Percentiles rank a stretch among this genome's conserved stretches.
These are phyloP conservation scores for Elsinoe arachidis DNA, from an alignment of 2,329 filamentous ascomycete genomes.

Conservation along the genomic window DNA sequence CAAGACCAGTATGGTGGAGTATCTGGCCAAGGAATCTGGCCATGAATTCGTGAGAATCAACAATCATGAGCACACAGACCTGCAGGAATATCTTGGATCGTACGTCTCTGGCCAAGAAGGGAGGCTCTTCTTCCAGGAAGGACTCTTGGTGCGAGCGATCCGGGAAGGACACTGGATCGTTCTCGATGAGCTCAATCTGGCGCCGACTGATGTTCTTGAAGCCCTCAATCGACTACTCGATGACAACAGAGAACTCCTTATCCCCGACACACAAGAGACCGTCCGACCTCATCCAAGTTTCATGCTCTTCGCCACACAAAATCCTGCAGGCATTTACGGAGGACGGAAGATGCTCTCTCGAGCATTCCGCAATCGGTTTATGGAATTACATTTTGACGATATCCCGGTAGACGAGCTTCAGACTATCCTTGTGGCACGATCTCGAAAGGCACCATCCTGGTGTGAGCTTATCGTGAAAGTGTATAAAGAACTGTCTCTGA, in stretches of 20 bases:
- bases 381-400: conserved; percentile 96
- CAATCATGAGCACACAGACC: conserved; percentile 96
- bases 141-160: conserved; percentile 83
- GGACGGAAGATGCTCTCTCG: conserved; percentile 87
- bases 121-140: conserved; percentile 83
- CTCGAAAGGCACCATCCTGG: conserved; percentile 82
- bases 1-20: conserved; percentile 99
- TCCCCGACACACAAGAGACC: conserved; percentile 92
- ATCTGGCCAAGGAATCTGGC: conserved; percentile 89
- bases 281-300: conserved; percentile 90
- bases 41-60: conserved; percentile 98
- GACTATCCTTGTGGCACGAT: conserved; percentile 80
- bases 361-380: conserved; percentile 91
- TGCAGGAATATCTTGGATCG: conserved; percentile 94
- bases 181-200: conserved; percentile 91
- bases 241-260: conserved; percentile 89
- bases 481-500: conserved; percentile 81
- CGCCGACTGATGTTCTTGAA: conserved; percentile 93
- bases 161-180: conserved; percentile 96
- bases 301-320: conserved; percentile 97
- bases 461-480: conserved; percentile 85
- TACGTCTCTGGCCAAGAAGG: conserved; percentile 84
- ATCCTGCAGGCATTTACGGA: conserved; percentile 90
- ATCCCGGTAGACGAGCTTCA: conserved; percentile 93
- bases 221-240: conserved; percentile 91